Evolutionary conservation across 2,329 filamentous ascomycete species (phyloP).

Genomic region (Trichoderma atrobrunneum): DNA sequence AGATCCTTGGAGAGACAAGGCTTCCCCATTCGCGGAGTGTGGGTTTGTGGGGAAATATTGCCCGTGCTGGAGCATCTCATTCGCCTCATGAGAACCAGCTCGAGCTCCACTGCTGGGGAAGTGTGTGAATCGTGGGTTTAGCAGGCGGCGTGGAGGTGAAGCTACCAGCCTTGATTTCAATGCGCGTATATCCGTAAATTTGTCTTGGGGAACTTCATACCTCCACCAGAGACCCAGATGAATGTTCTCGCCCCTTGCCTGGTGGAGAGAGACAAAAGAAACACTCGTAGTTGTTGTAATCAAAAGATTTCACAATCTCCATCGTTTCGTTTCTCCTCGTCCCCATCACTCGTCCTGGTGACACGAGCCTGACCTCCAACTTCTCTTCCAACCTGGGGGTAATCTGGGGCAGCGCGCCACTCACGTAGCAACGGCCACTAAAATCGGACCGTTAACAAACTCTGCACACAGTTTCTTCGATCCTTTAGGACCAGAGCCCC

Average conservation of each 20-base stretch:
- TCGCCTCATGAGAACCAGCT: constrained; percentile 4
- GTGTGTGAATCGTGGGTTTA: not conserved
- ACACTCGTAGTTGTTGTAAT: not conserved
- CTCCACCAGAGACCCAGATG: not conserved
- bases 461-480: not conserved
- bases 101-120: not conserved
- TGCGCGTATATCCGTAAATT: not conserved
- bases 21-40: constrained; percentile 14
- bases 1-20: constrained; percentile 4
- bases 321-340: not conserved
- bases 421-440: constrained; percentile 5
- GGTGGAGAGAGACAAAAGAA: not conserved
- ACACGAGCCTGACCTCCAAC: not conserved
- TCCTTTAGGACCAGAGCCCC: constrained; percentile 12
- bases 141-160: not conserved
- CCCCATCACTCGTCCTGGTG: not conserved
- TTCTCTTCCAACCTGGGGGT: not conserved
- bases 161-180: not conserved
- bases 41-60: constrained; percentile 15
- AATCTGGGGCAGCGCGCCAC: constrained; percentile 1
- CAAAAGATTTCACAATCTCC: not conserved
- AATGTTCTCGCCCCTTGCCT: not conserved
- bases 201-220: not conserved
- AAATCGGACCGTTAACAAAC: constrained; percentile 14
- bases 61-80: constrained; percentile 3